Percentiles rank a stretch among this genome's conserved stretches.
These are phyloP conservation scores for Scalesia atractyloides DNA, from an alignment of 129 eudicot genomes.

Conservation along the genomic window DNA sequence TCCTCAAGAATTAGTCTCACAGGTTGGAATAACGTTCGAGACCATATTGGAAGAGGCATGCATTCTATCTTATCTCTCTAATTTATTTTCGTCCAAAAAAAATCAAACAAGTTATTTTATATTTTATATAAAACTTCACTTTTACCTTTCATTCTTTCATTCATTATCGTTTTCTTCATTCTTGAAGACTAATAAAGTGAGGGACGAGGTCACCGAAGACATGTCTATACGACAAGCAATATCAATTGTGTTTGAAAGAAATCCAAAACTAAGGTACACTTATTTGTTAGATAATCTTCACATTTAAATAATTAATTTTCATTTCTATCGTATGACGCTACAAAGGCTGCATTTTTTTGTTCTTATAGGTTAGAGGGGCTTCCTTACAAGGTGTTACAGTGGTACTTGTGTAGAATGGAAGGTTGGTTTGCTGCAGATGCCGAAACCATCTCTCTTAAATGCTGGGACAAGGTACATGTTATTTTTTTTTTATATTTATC, in stretches of 20 bases:
- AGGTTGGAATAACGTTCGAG: conserved; percentile 87
- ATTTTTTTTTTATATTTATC: not conserved
- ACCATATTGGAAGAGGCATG: conserved; percentile 83
- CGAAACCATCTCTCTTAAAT: conserved; percentile 84
- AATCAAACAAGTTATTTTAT: not conserved
- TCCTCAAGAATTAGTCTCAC: conserved; percentile 79
- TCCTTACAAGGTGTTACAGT: conserved; percentile 89
- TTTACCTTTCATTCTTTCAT: not conserved
- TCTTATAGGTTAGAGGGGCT: conserved; percentile 75
- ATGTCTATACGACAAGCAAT: conserved; percentile 77
- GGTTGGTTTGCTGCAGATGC: conserved; percentile 99
- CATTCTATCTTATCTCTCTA: conserved; percentile 15
- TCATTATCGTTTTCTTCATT: conserved; percentile 16
- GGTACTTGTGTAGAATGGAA: conserved; percentile 99
- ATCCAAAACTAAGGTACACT: conserved; percentile 74
- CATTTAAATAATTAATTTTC: not conserved
- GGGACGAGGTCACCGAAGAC: conserved; percentile 75
- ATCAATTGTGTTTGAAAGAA: conserved; percentile 79
- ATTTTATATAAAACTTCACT: not conserved
- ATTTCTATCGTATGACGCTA: not conserved
- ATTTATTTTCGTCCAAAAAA: not conserved
- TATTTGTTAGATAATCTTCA: conserved; percentile 12
- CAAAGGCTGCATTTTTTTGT: not conserved
- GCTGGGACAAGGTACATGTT: conserved; percentile 90
- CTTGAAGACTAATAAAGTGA: conserved; percentile 66